Evolutionary conservation across 2,329 filamentous ascomycete species (phyloP), one percentile per base, ranked within the genome.

Genomic region (Myriosclerotinia scirpicola): DNA sequence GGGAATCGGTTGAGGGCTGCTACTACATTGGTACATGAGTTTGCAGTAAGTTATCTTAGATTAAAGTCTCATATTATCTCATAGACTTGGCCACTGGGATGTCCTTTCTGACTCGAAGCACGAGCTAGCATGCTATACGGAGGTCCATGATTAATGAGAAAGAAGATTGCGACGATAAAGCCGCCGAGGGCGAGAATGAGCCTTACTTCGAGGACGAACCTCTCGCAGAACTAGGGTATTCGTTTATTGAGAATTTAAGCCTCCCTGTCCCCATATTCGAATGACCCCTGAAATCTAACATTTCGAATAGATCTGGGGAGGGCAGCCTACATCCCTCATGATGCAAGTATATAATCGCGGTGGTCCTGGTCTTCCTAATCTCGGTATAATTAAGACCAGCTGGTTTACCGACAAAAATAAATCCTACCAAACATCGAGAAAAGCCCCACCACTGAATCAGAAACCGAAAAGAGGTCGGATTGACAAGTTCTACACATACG

Each of bases 191-290:
- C 7, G 61, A 44, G 20, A 54, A 54, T 34, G 61, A 64, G 20
- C 61, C 61, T 34, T 64, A 64, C 22, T 64, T 54, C n/a, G 61
- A 64, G 46, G 26, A 64, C 8, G 50, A 64, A 44, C 61, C 50
- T 42, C 50, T 64, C 14, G 48, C 61, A 6, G 61, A 64, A 12
- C 38, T 64, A 22, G 61, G 61, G 36, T 64, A 64, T 15, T 64
- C 61, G 1, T 55, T 64, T 34, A 55, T 54, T 54, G 50, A 54
- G 12, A 54, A 54, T 42, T 30, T 64, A n/a, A 42, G 60, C 12
- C 26, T 17, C 9, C 12, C 4, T 1, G 5, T 46, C 15, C 4
- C 6, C 8, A 15, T 34, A 34, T 34, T 34, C 30, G 30, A 34
- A 17, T 15, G 12, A 22, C 2, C n/a, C 3, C 2, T 11, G 6